Conservation (phyloP, 495 filamentous ascomycete genomes). For the Podospora pseudopauciseta region DNA sequence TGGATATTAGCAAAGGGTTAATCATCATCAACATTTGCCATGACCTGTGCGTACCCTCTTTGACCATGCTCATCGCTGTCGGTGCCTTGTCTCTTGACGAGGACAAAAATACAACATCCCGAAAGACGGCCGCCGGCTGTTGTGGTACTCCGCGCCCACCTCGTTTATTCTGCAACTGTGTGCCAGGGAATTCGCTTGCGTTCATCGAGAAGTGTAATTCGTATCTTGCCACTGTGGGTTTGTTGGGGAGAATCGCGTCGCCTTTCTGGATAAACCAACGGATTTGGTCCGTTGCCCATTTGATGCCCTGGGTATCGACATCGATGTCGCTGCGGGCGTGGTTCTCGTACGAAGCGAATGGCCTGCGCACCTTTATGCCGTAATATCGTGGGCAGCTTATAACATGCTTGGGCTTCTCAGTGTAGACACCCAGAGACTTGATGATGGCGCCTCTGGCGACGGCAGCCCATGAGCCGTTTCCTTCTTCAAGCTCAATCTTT, state of each 20-base stretch:
- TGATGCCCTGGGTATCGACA: constrained; percentile 20
- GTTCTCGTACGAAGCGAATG: constrained; percentile 18
- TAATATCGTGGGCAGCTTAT: constrained; percentile 28
- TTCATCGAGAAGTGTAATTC: constrained; percentile 27
- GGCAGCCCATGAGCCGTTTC: constrained; percentile 30
- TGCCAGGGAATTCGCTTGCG: constrained; percentile 15
- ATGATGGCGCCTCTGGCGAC: constrained; percentile 34
- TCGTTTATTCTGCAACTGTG: constrained; percentile 5
- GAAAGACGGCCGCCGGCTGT: constrained; percentile 5
- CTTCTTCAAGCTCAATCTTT: constrained; percentile 22
- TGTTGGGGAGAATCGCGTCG: constrained; percentile 27
- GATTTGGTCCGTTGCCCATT: constrained; percentile 28
- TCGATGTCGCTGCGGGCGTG: constrained; percentile 14
- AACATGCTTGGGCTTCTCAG: constrained; percentile 18
- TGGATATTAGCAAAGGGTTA: background rate
- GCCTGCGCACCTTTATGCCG: constrained; percentile 26
- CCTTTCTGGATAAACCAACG: constrained; percentile 29
- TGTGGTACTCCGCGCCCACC: background rate
- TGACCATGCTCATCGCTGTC: constrained; percentile 7
- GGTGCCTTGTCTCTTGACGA: constrained; percentile 21
- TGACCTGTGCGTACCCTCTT: background rate
- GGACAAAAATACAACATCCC: constrained; percentile 27
- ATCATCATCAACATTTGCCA: background rate
- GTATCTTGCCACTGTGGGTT: constrained; percentile 15
- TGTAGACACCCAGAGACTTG: constrained; percentile 30